Evolutionary conservation across 2,329 filamentous ascomycete species (phyloP), one percentile per base, ranked within the genome.

Genomic region (Curvularia sp.): DNA sequence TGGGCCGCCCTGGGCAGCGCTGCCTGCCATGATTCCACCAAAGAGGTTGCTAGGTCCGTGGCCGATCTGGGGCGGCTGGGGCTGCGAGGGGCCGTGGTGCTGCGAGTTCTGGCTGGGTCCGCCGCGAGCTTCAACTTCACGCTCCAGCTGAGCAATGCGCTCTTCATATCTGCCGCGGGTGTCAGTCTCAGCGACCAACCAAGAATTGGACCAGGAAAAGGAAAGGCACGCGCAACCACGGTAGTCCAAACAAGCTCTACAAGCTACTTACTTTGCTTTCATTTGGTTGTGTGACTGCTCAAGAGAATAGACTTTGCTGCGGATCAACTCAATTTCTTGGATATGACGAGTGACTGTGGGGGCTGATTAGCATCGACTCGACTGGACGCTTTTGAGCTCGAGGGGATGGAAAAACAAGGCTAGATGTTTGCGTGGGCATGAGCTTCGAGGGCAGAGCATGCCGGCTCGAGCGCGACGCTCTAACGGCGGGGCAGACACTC

Each of bases 21-120:
- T 88, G 65, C 94, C 94, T 55, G 93, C 88, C 92, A 99, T 98
- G 75, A 98, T 97, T 56, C 92, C 93, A 67, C 92, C 93, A 75
- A 99, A 98, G 41, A 98, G 85, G 73, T 96, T 95, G 76, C 90
- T 94, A 55, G 88, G 88, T 26, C 94, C 93, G 73, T 96, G 91
- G 28, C 93, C 92, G 67, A 98, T 91, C 49, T 92, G 82, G 35
- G 89, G 93, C 35, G 95, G 94, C 61, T 91, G 90, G 62, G 92
- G 90, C 79, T 95, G 92, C 49, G 91, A 88, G 57, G 92, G 90
- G 43, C 89, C 92, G 58, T 86, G 86, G 85, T 95, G 91, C 67
- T 87, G 87, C 62, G 92, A 89, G 62, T 89, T 87, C 64, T 88
- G 86, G 66, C 86, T 83, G 63, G 86, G 84, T 20, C 88, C 87